phyloP scores from a whole-genome alignment of 805 yeast species.

The Torulaspora delbrueckii region DNA sequence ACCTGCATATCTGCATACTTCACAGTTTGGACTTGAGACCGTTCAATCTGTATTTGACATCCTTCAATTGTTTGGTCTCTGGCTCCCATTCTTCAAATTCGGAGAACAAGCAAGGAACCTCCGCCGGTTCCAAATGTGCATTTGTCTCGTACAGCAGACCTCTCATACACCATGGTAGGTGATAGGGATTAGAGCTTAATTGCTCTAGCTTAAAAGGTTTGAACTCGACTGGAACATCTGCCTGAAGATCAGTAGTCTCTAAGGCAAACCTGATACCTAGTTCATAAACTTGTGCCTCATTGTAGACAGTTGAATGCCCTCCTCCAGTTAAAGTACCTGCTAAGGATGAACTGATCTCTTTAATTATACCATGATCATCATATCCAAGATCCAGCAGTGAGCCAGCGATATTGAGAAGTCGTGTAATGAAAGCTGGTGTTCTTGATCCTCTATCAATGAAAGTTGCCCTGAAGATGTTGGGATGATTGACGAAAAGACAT shows the following conservation, averaged over 20 bases:
- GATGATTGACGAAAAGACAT: constrained; percentile 79
- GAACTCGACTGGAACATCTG: constrained; percentile 37
- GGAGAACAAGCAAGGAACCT: constrained; percentile 54
- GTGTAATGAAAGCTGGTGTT: constrained; percentile 73
- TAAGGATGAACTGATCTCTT: constrained; percentile 70
- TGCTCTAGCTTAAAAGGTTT: constrained; percentile 55
- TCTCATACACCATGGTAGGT: constrained; percentile 88
- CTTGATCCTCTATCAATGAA: constrained; percentile 79
- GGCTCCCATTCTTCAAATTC: constrained; percentile 89
- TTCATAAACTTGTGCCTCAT: constrained; percentile 78
- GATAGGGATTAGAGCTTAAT: constrained; percentile 73
- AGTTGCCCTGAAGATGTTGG: constrained; percentile 83
- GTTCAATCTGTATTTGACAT: constrained; percentile 71
- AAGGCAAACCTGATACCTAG: constrained; percentile 69
- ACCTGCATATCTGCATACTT: constrained; percentile 6
- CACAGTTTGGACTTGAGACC: constrained; percentile 39
- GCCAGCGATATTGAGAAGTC: constrained; percentile 68
- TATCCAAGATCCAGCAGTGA: constrained; percentile 70
- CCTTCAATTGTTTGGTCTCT: constrained; percentile 72
- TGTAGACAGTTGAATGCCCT: constrained; percentile 88
- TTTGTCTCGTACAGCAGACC: constrained; percentile 70
- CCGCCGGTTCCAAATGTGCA: constrained; percentile 48
- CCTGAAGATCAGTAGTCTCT: constrained; percentile 60
- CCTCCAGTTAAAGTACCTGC: constrained; percentile 94
- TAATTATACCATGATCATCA: constrained; percentile 79